A percentile compares a stretch with the other conserved stretches of the same genome.
These are phyloP conservation scores for Podaxis carcinomalis DNA, from an alignment of 768 basidiomycete species.

Conservation along the genomic window DNA sequence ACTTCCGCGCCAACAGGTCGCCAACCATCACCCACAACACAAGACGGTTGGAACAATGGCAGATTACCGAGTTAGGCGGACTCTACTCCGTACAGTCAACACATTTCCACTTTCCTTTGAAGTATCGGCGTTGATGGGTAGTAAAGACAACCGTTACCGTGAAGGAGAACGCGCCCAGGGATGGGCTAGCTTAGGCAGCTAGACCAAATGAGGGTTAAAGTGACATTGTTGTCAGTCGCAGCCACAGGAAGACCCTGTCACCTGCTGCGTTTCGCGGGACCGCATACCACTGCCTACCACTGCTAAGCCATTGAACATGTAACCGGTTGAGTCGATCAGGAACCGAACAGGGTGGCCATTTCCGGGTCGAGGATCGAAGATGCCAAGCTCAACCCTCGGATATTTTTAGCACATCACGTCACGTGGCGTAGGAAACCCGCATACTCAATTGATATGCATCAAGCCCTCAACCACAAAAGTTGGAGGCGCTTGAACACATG, in stretches of 20 bases:
- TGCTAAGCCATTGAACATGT: background rate
- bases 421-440: too few relatives aligned
- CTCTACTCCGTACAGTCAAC: background rate
- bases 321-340: background rate
- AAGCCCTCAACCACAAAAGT: background rate
- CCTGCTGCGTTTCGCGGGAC: too few relatives aligned
- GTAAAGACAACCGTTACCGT: background rate
- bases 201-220: too few relatives aligned
- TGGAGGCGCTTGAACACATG: background rate
- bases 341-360: background rate
- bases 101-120: background rate
- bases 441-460: background rate
- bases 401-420: too few relatives aligned
- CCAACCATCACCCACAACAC: background rate
- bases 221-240: too few relatives aligned
- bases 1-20: too few relatives aligned
- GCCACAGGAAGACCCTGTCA: too few relatives aligned
- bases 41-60: background rate
- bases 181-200: too few relatives aligned
- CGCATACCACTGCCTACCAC: too few relatives aligned
- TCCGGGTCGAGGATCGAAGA: too few relatives aligned
- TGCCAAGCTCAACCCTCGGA: too few relatives aligned
- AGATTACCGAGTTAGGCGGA: background rate
- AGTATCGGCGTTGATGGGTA: background rate
- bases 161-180: background rate